Evolutionary conservation across 2,329 filamentous ascomycete genomes (phyloP), one percentile per base, ranked within the genome.

Genomic region (Ophiocordyceps camponoti-floridani): DNA sequence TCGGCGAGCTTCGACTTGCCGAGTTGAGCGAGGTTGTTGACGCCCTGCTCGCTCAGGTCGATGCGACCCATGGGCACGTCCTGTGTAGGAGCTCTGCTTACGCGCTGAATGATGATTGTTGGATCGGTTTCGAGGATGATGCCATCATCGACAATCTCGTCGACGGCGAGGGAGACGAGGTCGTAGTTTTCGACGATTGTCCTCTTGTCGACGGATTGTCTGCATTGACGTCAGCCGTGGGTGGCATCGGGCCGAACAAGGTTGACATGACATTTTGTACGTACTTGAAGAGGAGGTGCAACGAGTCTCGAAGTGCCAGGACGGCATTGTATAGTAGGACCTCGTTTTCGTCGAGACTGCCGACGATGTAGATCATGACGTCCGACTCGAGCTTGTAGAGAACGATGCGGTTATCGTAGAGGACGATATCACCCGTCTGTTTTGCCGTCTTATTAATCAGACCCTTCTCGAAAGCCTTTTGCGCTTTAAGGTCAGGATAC

Each of bases 141-240:
- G 48, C 91, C 91, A 58, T 94, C 87, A 63, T 94, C 87, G 45
- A 93, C 77, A 49, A 93, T 89, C 64, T 98, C 91, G 63, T 98
- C 91, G 51, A 98, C 84, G 41, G 88, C 85, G 45, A 98, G 77
- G 13, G 87, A 84, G 49, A 95, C 84, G 19, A 96, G 75, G 64
- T 96, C 91, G 70, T 96, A 98, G 74, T 96, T 96, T 67, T 98
- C 91, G 58, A 96, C 82, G 52, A 96, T 87, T 47, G 91, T 96
- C 53, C 91, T 82, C 74, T 95, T 95, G 69, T 98, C 91, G 43
- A 93, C 88, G 31, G 86, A 86, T 73, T 93, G 89, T 65, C 86
- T 94, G 52, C 40, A 27, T 30, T 18, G 33, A n/a, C 7, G 47
- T 52, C 42, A 52, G 48, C 44, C 30, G n/a, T n/a, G n/a, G n/a